Conservation (phyloP, 2,329 filamentous ascomycete species). For the Aaosphaeria arxii region DNA sequence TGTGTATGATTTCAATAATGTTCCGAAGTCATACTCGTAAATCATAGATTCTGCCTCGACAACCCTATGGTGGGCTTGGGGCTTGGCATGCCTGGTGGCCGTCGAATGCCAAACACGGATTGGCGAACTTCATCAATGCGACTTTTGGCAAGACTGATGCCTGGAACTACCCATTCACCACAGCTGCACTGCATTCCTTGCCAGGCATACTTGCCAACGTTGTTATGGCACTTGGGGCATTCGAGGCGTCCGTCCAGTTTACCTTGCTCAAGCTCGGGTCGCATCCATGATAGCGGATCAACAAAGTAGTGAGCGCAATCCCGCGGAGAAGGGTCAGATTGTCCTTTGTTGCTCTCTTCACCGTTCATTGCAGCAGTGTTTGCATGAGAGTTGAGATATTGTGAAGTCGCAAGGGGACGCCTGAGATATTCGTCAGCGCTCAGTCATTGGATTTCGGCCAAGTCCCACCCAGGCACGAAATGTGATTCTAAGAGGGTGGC, state of each 20-base stretch:
- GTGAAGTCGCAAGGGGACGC: conserved; percentile 60
- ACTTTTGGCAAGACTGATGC: conserved; percentile 79
- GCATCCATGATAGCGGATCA: conserved; percentile 95
- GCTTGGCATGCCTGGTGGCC: conserved; percentile 25
- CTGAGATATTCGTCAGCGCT: conserved; percentile 38
- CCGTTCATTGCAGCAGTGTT: conserved; percentile 20
- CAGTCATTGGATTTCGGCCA: background rate
- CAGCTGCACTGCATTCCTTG: conserved; percentile 93
- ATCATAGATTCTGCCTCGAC: conserved; percentile 16
- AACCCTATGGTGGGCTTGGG: conserved; percentile 3
- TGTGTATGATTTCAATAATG: too few relatives aligned
- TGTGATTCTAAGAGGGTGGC: conserved; percentile 1
- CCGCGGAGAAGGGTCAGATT: conserved; percentile 4
- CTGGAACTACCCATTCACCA: conserved; percentile 84
- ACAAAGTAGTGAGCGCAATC: conserved; percentile 84
- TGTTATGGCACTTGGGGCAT: conserved; percentile 82
- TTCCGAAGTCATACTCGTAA: background rate
- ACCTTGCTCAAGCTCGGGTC: conserved; percentile 75
- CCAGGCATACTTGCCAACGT: conserved; percentile 93
- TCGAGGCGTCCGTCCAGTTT: conserved; percentile 78
- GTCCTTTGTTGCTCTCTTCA: conserved; percentile 3
- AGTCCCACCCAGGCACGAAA: conserved; percentile 1
- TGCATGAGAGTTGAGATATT: conserved; percentile 67
- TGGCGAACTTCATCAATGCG: conserved; percentile 69
- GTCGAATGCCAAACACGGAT: conserved; percentile 27